These are phyloP conservation scores for Apiotrichum mycotoxinovorans DNA, from an alignment of 1,284 basidiomycete genomes.

Conservation along the genomic window DNA sequence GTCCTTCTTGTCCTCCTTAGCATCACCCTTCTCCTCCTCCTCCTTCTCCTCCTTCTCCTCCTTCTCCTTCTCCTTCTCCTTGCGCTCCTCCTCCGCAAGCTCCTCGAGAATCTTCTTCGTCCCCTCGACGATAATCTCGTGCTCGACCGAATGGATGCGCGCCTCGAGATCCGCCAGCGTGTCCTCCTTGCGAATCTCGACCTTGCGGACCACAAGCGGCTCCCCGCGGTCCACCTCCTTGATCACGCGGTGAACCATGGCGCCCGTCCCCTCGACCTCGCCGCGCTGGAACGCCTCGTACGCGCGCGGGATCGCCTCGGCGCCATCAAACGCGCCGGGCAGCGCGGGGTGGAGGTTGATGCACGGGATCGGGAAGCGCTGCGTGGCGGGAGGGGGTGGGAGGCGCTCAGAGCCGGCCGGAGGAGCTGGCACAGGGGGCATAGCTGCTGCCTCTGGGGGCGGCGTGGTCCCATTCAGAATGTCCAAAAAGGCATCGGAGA, in stretches of 20 bases:
- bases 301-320: constrained; percentile 81
- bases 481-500: constrained; percentile 57
- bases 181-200: constrained; percentile 72
- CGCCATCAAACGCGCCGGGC: constrained; percentile 90
- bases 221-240: constrained; percentile 89
- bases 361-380: constrained; percentile 64
- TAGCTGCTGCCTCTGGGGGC: constrained; percentile 19
- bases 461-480: constrained; percentile 43
- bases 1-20: not conserved
- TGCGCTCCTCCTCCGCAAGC: constrained; percentile 4
- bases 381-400: constrained; percentile 22
- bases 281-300: constrained; percentile 83
- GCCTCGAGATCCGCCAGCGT: constrained; percentile 69
- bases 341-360: constrained; percentile 97
- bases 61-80: not conserved
- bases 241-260: constrained; percentile 93
- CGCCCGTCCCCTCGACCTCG: constrained; percentile 71
- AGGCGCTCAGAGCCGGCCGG: constrained; percentile 6
- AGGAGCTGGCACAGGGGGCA: constrained; percentile 31
- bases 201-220: constrained; percentile 75
- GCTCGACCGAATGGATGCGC: constrained; percentile 77
- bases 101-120: constrained; percentile 64
- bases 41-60: constrained; percentile 44
- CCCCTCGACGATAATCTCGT: constrained; percentile 85
- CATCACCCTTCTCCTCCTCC: not conserved